Base-by-base conservation (phyloP, 306 rosid species). In the Vigna radiata region DNA sequence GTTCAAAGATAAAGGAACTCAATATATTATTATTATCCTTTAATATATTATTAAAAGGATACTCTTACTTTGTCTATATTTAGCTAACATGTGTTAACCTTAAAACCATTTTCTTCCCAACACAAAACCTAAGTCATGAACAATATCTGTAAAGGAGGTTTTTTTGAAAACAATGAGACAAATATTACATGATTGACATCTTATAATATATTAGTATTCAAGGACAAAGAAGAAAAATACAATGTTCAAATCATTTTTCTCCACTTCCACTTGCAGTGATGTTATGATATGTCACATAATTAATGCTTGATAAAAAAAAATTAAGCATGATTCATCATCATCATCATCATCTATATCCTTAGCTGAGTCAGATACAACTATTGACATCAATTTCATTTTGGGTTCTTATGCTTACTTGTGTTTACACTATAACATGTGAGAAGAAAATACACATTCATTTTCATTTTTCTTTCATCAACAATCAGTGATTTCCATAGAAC, bases 281-380 rank as follows among this genome's bases (percentile, higher is more conserved):
- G 33, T 29, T 9, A 8, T 12, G 17, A 41, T 25, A 15, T 33
- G 72, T 23, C 39, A 11, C 23, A 59, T 39, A 60, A 29, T 7
- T 60, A 2, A 15, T 27, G 46, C 1, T 15, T 29, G 25, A 53
- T 39, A 29, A 29, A 29, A 8, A 77, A 6, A 41, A 76, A 55
- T 4, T 77, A 39, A 77, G 10, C 29, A 44, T 77, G 13, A 31
- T 77, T 68, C 7, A 44, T 29, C 52, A 15, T 46, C 59, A 4
- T 55, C 50, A 19, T 47, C n/a, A n/a, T n/a, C 59, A 4, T 56
- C 52, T 46, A 1, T 7, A 58, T 43, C 12, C 6, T 2, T 47
- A 18, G 69, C 62, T 69, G 53, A 68, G 44, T 78, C 76, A 69
- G 53, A 33, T 33, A 56, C 43, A 44, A 14, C 48, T 4, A 13